These are phyloP conservation scores for Capillidium heterosporum DNA, from an alignment of 371 early-diverging fungal species.

Conservation along the genomic window DNA sequence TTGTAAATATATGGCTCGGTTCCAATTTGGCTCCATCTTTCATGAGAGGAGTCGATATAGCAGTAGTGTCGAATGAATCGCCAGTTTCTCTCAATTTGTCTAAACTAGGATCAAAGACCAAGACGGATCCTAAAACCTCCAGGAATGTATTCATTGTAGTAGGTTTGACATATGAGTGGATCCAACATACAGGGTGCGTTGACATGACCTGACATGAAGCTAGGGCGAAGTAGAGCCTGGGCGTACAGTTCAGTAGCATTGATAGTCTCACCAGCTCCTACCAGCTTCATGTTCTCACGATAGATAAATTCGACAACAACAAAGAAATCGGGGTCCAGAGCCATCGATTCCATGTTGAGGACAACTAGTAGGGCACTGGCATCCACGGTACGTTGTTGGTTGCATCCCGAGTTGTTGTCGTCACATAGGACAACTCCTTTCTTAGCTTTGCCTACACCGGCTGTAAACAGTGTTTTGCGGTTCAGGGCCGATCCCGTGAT, in stretches of 20 bases:
- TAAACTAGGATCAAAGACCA: slow-evolving; percentile 14
- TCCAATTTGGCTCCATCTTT: slow-evolving; percentile 2
- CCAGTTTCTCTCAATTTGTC: slow-evolving; percentile 13
- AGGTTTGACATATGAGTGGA: slow-evolving; percentile 33
- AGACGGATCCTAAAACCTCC: slow-evolving; percentile 1
- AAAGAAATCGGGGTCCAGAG: slow-evolving; percentile 21
- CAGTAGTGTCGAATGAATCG: slow-evolving; percentile 13
- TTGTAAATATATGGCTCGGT: slow-evolving; percentile 14
- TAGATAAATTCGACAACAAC: slow-evolving; percentile 45
- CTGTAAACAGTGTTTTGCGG: slow-evolving; percentile 30
- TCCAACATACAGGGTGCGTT: slow-evolving; percentile 40
- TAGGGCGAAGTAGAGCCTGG: slow-evolving; percentile 26
- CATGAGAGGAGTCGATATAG: slow-evolving; percentile 4
- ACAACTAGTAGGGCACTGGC: slow-evolving; percentile 37
- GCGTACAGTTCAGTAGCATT: slow-evolving; percentile 22
- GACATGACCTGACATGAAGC: slow-evolving; percentile 44
- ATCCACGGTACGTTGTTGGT: slow-evolving; percentile 23
- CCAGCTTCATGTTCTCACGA: slow-evolving; percentile 44
- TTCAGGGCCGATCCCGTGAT: slow-evolving; percentile 34
- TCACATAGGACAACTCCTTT: slow-evolving; percentile 32
- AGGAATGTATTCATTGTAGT: slow-evolving; percentile 2
- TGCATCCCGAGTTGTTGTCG: slow-evolving; percentile 7
- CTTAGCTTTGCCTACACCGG: slow-evolving; percentile 23
- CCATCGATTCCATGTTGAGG: slow-evolving; percentile 44
- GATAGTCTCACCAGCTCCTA: slow-evolving; percentile 31